A percentile compares a stretch with the other conserved stretches of the same genome.
Evolutionary conservation across 768 basidiomycete genomes (phyloP).

Genomic region (Cystofilobasidium bisporidii): DNA sequence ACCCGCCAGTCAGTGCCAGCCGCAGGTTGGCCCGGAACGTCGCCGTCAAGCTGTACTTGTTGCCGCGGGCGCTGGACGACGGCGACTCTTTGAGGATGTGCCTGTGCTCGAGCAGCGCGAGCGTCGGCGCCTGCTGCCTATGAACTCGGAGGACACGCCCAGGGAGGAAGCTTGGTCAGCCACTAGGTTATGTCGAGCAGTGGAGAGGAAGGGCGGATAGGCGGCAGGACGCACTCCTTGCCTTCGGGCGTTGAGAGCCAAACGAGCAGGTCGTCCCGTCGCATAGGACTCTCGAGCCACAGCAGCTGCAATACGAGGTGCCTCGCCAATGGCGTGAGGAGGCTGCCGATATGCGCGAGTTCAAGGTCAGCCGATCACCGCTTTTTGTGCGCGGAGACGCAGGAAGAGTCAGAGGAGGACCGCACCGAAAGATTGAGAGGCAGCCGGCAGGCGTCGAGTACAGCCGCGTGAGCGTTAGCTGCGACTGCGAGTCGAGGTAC

Average conservation of each 20-base stretch:
- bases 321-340: conserved; percentile 66
- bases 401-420: conserved; percentile 34
- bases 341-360: conserved; percentile 41
- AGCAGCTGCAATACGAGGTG: conserved; percentile 79
- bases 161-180: conserved; percentile 14
- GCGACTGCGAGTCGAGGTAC: conserved; percentile 71
- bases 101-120: conserved; percentile 8
- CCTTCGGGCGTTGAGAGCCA: conserved; percentile 60
- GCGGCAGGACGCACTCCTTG: conserved; percentile 56
- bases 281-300: conserved; percentile 72
- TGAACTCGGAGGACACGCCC: not conserved
- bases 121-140: conserved; percentile 5
- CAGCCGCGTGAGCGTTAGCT: conserved; percentile 63
- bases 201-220: too few species aligned
- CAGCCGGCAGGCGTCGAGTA: conserved; percentile 81
- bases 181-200: too few species aligned
- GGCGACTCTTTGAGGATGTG: conserved; percentile 63
- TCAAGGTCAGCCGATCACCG: not conserved
- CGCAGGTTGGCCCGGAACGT: conserved; percentile 71
- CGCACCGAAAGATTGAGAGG: conserved; percentile 78
- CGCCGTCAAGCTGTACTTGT: conserved; percentile 62
- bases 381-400: too few species aligned
- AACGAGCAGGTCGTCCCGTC: conserved; percentile 57
- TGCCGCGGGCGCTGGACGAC: conserved; percentile 48
- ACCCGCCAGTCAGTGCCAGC: conserved; percentile 83